Percentiles rank a stretch among this genome's conserved stretches.
Conservation (phyloP, 2,329 filamentous ascomycete genomes). For the Alternaria tenuissima region DNA sequence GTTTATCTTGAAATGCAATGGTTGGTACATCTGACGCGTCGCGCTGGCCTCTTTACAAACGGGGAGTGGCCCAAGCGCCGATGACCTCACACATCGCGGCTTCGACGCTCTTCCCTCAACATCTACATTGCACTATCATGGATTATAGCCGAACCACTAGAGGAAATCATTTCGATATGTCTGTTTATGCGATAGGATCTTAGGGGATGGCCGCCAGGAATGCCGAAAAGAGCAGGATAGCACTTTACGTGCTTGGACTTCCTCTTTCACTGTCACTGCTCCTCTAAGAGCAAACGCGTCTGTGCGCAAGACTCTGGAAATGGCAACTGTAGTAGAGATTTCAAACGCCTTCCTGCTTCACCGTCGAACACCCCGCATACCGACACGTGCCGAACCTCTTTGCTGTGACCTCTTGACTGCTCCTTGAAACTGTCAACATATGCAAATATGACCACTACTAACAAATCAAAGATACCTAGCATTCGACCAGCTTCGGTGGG, state of each 20-base stretch:
- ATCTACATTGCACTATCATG: neutral
- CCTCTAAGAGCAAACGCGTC: neutral
- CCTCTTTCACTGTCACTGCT: conserved; percentile 21
- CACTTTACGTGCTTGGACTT: conserved; percentile 4
- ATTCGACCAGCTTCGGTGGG: conserved; percentile 12
- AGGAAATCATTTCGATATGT: accelerated
- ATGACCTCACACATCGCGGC: conserved; percentile 19
- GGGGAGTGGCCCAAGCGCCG: conserved; percentile 13
- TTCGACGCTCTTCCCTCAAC: neutral
- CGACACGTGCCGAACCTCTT: conserved; percentile 3
- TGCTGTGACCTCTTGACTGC: neutral
- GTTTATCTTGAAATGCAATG: conserved; percentile 15
- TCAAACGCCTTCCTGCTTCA: neutral
- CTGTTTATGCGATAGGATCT: accelerated
- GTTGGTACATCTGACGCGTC: conserved; percentile 24
- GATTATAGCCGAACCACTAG: neutral
- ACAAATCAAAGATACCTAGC: conserved; percentile 21
- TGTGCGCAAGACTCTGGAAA: conserved; percentile 3
- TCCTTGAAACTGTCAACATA: conserved; percentile 15
- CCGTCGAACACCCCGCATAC: neutral
- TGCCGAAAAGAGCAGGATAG: neutral
- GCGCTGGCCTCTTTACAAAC: conserved; percentile 25
- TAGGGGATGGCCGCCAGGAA: neutral
- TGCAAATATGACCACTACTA: conserved; percentile 10
- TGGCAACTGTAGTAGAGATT: conserved; percentile 5